Evolutionary conservation across 2,329 filamentous ascomycete species (phyloP).

Genomic region (Penicillium sp.): DNA sequence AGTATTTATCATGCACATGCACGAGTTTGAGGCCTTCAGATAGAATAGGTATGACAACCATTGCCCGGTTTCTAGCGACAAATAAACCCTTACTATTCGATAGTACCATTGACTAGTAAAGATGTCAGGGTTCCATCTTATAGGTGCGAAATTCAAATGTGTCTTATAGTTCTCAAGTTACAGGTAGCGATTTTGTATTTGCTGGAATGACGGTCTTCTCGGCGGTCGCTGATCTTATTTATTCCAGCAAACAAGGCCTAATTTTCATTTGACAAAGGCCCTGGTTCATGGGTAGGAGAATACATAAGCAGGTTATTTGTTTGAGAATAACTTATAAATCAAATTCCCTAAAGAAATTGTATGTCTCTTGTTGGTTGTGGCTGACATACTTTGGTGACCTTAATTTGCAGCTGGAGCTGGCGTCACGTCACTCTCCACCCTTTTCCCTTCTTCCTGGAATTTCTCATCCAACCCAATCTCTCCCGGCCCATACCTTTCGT

Average conservation of each 20-base stretch:
- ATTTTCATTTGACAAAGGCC: neutral
- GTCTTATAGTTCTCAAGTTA: neutral
- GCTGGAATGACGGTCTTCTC: neutral
- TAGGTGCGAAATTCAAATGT: neutral
- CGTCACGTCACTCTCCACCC: neutral
- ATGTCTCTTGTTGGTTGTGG: neutral
- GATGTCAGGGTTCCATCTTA: neutral
- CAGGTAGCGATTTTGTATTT: neutral
- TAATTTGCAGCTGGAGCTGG: neutral
- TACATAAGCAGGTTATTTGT: neutral
- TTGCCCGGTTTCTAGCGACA: neutral
- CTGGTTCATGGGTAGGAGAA: neutral
- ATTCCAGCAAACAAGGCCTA: neutral
- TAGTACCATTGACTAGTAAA: neutral
- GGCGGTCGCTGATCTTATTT: neutral
- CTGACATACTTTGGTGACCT: neutral
- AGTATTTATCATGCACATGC: neutral
- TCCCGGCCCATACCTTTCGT: neutral
- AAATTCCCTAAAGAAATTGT: neutral
- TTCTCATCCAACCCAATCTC: neutral
- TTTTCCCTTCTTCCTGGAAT: constrained; percentile 4
- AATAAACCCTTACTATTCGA: neutral
- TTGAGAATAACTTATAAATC: neutral
- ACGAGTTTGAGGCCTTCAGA: neutral
- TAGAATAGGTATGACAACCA: neutral